Evolutionary conservation across 164 flowering plant species (phyloP).

Genomic region (Cinnamomum chago): DNA sequence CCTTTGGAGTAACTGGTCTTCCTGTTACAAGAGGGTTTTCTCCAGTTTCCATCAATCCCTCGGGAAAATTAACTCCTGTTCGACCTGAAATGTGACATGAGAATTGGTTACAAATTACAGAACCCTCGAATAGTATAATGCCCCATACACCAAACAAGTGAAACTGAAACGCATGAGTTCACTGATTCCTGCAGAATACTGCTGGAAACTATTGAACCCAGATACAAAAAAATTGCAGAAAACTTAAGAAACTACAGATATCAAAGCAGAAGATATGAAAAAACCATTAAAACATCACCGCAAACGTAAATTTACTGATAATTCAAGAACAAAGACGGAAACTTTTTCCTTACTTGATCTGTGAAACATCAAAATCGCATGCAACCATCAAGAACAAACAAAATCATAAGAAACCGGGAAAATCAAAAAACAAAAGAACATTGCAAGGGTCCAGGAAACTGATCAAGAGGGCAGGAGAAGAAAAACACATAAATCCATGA

Average conservation of each 20-base stretch:
- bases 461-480: not conserved
- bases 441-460: too few relatives aligned
- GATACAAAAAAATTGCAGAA: not conserved
- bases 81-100: not conserved
- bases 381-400: not conserved
- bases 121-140: not conserved
- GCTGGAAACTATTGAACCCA: not conserved
- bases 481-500: not conserved
- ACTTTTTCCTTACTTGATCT: not conserved
- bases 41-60: slow-evolving; percentile 29
- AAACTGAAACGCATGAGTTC: not conserved
- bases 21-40: slow-evolving; percentile 18
- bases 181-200: not conserved
- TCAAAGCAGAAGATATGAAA: not conserved
- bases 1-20: slow-evolving; percentile 62
- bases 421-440: too few relatives aligned
- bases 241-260: not conserved
- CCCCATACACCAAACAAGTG: not conserved
- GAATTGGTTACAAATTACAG: not conserved
- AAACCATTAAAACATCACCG: not conserved
- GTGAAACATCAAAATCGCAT: not conserved
- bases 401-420: not conserved
- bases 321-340: not conserved
- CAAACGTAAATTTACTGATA: not conserved
- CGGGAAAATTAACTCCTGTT: slow-evolving; percentile 1